A percentile compares a stretch with the other conserved stretches of the same genome.
phyloP scores from a whole-genome alignment of 148 eudicot species.

The Heliamphora exappendiculata region DNA sequence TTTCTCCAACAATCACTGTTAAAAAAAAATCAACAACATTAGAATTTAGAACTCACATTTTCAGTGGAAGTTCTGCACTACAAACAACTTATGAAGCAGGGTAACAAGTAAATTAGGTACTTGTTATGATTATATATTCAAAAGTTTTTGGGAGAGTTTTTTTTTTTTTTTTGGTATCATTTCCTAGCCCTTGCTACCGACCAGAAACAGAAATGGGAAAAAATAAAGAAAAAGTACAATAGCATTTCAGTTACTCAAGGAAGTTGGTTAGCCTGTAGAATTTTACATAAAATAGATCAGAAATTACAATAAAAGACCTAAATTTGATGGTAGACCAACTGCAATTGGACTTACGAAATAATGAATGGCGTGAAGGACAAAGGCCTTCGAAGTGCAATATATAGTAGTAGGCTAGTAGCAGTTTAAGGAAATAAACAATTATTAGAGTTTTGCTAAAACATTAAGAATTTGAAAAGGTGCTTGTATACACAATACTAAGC shows the following conservation, averaged over 20 bases:
- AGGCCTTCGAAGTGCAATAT: neutral
- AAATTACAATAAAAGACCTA: neutral
- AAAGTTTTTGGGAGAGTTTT: neutral
- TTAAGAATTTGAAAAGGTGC: neutral
- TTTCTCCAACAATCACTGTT: constrained; percentile 82
- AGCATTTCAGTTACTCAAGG: neutral
- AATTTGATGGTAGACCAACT: neutral
- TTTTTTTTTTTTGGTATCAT: neutral
- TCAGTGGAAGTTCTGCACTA: neutral
- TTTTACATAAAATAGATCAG: neutral
- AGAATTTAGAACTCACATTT: constrained; percentile 15
- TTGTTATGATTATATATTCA: neutral
- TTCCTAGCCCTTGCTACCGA: neutral
- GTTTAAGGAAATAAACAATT: neutral
- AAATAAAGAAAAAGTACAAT: neutral
- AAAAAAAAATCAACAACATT: constrained; percentile 16
- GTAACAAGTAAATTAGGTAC: neutral
- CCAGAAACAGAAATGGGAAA: neutral
- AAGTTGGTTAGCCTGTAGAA: neutral
- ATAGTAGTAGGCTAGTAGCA: neutral
- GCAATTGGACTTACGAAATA: neutral
- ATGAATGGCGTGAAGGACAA: neutral
- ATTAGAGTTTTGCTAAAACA: neutral
- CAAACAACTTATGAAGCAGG: neutral
- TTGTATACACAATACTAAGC: too few relatives aligned